These are phyloP conservation scores for Trichoderma hamatum DNA, from an alignment of 2,329 filamentous ascomycete genomes.

Conservation along the genomic window DNA sequence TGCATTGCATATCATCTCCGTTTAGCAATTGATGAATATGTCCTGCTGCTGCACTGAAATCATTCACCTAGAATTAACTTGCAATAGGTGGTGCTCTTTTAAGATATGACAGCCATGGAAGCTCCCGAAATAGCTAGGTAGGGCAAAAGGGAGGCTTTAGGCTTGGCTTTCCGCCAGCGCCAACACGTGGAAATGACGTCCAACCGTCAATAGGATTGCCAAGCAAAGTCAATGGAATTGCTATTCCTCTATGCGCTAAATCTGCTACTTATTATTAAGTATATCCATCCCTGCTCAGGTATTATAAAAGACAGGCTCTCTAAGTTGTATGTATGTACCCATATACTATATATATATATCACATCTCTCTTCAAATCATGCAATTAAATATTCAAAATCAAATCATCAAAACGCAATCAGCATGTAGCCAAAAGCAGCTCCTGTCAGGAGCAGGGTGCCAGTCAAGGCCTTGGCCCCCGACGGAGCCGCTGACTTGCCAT, in stretches of 20 bases:
- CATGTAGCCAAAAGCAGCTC: conserved; percentile 11
- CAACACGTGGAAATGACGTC: not conserved
- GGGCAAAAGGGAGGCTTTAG: not conserved
- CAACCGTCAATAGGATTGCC: not conserved
- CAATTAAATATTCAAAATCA: not conserved
- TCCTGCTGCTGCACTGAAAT: not conserved
- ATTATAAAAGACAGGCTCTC: conserved; percentile 3
- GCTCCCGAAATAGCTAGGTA: not conserved
- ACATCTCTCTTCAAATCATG: conserved; percentile 20
- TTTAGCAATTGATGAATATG: not conserved
- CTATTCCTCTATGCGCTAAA: not conserved
- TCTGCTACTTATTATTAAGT: not conserved
- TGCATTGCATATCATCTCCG: not conserved
- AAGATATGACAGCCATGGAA: not conserved
- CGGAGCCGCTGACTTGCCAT: conserved; percentile 8
- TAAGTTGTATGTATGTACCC: conserved; percentile 23
- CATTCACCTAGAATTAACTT: not conserved
- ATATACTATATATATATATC: conserved; percentile 2
- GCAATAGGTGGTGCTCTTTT: not conserved
- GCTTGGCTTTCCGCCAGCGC: not conserved
- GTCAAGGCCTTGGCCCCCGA: not conserved
- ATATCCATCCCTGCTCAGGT: conserved; percentile 1
- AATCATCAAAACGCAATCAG: conserved; percentile 19
- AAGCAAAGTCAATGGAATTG: not conserved
- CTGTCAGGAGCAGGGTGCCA: not conserved